Evolutionary conservation across 306 rosid species (phyloP).

Genomic region (Clitoria ternatea): DNA sequence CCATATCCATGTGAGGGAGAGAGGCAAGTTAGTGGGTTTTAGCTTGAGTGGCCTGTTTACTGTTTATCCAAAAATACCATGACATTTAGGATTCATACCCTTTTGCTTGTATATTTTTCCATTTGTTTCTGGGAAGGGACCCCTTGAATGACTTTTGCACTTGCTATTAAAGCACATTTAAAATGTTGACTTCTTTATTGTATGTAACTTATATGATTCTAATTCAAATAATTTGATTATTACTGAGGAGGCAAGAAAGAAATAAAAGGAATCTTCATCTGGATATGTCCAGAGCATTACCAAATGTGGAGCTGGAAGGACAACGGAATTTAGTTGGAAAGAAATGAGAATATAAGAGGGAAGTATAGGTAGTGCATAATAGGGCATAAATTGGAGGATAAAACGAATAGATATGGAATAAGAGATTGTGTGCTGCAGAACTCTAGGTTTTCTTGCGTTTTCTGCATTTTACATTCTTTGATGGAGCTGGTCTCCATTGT

Average conservation of each 20-base stretch:
- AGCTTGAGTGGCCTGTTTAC: no score
- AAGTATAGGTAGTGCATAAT: neutral
- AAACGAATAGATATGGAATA: neutral
- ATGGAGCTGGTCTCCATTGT: neutral
- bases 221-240: conserved; percentile 4
- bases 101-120: no score
- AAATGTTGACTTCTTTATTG: neutral
- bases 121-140: neutral
- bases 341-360: neutral
- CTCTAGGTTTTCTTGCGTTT: neutral
- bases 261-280: neutral
- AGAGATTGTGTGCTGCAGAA: neutral
- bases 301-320: neutral
- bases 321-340: neutral
- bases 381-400: neutral
- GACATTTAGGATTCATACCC: no score
- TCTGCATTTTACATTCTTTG: neutral
- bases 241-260: neutral
- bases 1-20: no score
- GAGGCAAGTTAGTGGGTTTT: no score
- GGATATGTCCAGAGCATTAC: neutral
- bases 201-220: neutral
- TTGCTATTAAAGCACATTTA: neutral
- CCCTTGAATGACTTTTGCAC: neutral
- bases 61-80: no score